Base-by-base conservation (phyloP, 2,329 filamentous ascomycete genomes). In the Aureobasidium melanogenum region DNA sequence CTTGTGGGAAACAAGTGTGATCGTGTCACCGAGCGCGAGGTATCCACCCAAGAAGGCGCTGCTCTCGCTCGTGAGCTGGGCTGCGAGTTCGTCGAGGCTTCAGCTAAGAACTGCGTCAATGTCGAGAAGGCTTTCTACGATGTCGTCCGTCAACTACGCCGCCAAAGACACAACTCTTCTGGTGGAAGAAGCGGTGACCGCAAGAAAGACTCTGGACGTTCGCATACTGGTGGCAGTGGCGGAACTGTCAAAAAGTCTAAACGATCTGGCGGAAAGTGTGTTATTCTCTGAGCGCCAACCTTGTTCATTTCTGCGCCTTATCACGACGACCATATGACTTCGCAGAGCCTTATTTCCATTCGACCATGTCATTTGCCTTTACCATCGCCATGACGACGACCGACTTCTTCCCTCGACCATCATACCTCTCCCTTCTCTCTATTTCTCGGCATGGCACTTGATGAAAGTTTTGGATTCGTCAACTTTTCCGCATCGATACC, bases 121-220 rank as follows among this genome's bases (percentile, higher is more conserved):
- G 93, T 97, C 59, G 94, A 96, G 75, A 97, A 96, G 80, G 93
- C 91, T 34, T 97, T 99, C 72, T 97, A 96, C 76, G 94, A 99
- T 71, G 94, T 99, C 8, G 94, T 97, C 60, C 82, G 94, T 67
- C 89, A 94, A 74, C 80, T 99, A 66, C 87, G 94, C 68, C 85
- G 89, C 69, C 91, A 96, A 76, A 83, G 90, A 65, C 63, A 65
- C 41, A 59, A 63, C 34, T 60, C 56, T 8, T 9, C 59, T 10
- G 19, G 58, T 28, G 59, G 59, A 14, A 44, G 59, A 54, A 34
- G 59, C 26, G 47, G 46, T 5, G 59, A 47, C 12, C 26, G 48
- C 28, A 61, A 47, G 32, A 54, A 55, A 24, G 50, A 61, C 7
- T 30, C 48, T 39, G 32, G n/a, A 15, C 38, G 51, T 17, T 39